phyloP scores from a whole-genome alignment of 208 protist genomes.

The Leishmania lainsoni region DNA sequence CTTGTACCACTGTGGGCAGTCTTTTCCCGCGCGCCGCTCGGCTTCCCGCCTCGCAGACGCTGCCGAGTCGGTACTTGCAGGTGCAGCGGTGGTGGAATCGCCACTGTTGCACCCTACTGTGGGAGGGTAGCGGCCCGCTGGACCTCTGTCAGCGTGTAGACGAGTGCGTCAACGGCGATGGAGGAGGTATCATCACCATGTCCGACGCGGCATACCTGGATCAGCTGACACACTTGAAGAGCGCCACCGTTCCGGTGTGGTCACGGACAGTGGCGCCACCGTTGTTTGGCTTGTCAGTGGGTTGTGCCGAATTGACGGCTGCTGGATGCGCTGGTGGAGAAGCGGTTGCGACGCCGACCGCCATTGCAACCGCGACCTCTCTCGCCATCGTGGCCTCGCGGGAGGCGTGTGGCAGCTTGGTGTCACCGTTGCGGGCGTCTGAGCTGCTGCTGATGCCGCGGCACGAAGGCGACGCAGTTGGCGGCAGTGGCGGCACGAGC shows the following conservation, averaged over 20 bases:
- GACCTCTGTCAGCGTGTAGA: neutral
- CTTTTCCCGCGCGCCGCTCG: neutral
- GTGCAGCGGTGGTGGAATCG: conserved; percentile 33
- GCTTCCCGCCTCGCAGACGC: conserved; percentile 4
- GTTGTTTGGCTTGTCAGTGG: neutral
- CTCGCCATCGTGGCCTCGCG: neutral
- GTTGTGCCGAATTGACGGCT: too few relatives aligned
- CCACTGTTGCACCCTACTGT: neutral
- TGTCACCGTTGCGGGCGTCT: neutral
- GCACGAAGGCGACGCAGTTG: neutral
- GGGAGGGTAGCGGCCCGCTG: conserved; percentile 8
- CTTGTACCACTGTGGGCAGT: neutral
- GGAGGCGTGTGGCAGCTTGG: neutral
- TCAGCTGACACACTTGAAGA: neutral
- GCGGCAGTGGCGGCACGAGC: neutral
- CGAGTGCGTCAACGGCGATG: neutral
- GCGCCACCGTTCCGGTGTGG: neutral
- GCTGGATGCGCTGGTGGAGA: neutral
- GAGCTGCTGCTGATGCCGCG: neutral
- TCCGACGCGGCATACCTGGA: neutral
- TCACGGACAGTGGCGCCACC: neutral
- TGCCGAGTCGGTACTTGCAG: neutral
- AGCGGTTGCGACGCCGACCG: neutral
- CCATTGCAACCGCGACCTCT: neutral
- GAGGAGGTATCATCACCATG: neutral